phyloP scores from a whole-genome alignment of 2,329 filamentous ascomycete species.

The Aspergillus ibericus region DNA sequence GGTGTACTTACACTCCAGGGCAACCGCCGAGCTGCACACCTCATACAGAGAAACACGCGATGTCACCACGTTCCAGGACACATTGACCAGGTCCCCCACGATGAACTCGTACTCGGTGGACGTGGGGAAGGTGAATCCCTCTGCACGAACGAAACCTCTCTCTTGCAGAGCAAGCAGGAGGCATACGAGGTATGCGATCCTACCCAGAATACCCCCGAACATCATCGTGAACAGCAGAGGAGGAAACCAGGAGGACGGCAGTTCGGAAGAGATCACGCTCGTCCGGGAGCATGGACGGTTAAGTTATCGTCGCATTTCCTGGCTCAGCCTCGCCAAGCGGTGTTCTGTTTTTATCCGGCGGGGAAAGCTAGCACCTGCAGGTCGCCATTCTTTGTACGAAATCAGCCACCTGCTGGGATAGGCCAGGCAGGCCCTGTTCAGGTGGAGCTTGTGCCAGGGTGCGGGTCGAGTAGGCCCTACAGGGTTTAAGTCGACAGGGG shows the following conservation, averaged over 20 bases:
- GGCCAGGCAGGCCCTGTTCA: background rate
- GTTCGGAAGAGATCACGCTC: background rate
- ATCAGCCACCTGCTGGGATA: background rate
- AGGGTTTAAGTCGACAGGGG: background rate
- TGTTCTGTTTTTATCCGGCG: background rate
- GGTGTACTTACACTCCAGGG: background rate
- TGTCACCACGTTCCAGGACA: constrained; percentile 9
- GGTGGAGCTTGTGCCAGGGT: background rate
- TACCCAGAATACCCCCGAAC: background rate
- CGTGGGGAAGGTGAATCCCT: constrained; percentile 4
- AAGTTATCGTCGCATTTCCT: background rate
- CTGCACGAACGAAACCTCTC: background rate
- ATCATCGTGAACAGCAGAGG: background rate
- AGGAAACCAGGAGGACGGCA: background rate
- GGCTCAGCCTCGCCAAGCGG: background rate
- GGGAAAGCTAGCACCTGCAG: background rate
- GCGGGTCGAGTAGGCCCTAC: background rate
- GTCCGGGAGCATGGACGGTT: background rate
- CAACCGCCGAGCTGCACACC: background rate
- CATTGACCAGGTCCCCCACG: constrained; percentile 7
- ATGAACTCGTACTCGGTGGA: background rate
- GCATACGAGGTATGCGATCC: background rate
- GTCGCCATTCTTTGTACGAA: background rate
- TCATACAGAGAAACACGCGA: constrained; percentile 8
- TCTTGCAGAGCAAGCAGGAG: background rate